Base-by-base conservation (phyloP, 1,139 yeast species). In the Diutina rugosa region DNA sequence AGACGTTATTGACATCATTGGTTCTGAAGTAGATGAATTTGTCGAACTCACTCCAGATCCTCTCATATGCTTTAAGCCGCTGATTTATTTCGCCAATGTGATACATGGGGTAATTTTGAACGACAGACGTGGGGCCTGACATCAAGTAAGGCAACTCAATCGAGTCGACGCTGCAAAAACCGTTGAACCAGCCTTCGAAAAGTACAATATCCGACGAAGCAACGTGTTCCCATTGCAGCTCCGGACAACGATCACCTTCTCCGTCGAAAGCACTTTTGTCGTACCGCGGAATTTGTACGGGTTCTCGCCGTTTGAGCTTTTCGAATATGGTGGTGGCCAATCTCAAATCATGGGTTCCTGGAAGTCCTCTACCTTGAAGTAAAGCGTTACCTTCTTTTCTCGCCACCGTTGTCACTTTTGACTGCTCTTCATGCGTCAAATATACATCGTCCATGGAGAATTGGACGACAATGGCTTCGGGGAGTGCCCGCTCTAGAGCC, bases 121-220 rank as follows among this genome's bases (percentile, higher is more conserved):
- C 61, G 1, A 62, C 60, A 26, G 64, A 61, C 4, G 61, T 56
- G 3, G 61, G 57, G 14, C 63, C 65, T 7, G 66, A 55, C 1
- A 63, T 57, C 46, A 68, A 59, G 59, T 71, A 72, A 48, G 59
- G 63, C 6, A 64, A 26, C 4, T 53, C 56, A 2, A 53, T 51
- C 7, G 53, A 49, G 32, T 63, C 66, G 16, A 73, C 62, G 1
- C 91, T 78, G 44, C 65, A 62, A 67, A 82, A 91, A 1, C 98
- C 98, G 30, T 84, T 80, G 69, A 91, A 90, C 99, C 99, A 93
- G 1, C 99, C 99, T 70, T 93, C 99, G 56, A 93, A 76, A 6
- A 93, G 68, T 3, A 91, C 77, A 1, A 90, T 76, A 63, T 87
- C 89, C 18, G 68, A 64, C 1, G 59, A 56, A 1, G 64, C 64